Base-by-base conservation (phyloP, 441 rosid genomes). In the Erodium moschatum region DNA sequence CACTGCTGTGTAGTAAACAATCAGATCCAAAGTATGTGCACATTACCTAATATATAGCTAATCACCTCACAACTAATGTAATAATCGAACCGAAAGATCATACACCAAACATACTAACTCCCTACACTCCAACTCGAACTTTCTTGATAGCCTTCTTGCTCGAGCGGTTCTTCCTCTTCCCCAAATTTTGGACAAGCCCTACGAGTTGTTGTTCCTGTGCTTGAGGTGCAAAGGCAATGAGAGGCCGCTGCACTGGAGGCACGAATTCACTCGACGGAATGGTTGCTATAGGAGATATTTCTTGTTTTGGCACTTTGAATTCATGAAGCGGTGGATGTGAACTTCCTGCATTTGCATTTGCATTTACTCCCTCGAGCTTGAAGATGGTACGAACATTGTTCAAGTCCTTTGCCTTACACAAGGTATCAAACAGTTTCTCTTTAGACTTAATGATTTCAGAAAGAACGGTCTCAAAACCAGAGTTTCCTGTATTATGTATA, bases 391-490 rank as follows among this genome's bases (percentile, higher is more conserved):
- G 20, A 18, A 33, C 40, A 76, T 69, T 5, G 20, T 24, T 7
- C 7, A 65, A 19, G 42, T 72, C 73, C 72, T 73, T 76, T 11
- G 35, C 75, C 69, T 66, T 70, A 7, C 0, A 6, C 38, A 27
- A 4, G 8, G 33, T 56, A 6, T n/a, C 50, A 11, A 5, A 8
- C 27, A 6, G 38, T 58, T 65, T 70, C 27, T 3, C 19, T 64
- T 73, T 77, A 52, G 80, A 70, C 42, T 65, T 73, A 67, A 77
- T 70, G n/a, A 77, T 76, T 15, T 68, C 66, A 29, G 5, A n/a
- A 15, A 19, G 29, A 24, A 77, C 64, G 61, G 66, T 50, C 38
- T 27, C 75, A 16, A 72, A 64, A 48, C 27, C 75, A 40, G 73
- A 60, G 33, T 56, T 8, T 2, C 50, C 83, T 74, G 71, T 33